A percentile compares a stretch with the other conserved stretches of the same genome.
phyloP scores from a whole-genome alignment of 2,329 filamentous ascomycete genomes.

The Parascedosporium putredinis region DNA sequence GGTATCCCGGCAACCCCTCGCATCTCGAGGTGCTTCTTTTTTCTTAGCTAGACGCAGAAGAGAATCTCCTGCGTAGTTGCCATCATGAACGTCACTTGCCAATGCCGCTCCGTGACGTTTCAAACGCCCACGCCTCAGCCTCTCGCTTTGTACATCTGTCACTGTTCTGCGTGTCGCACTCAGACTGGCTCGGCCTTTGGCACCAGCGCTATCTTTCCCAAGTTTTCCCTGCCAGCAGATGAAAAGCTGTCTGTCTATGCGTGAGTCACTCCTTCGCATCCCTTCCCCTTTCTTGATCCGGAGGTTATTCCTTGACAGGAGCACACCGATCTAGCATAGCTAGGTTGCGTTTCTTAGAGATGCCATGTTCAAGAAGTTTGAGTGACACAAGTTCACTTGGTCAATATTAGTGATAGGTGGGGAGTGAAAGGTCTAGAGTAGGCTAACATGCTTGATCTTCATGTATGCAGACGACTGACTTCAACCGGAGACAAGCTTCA shows the following conservation, averaged over 20 bases:
- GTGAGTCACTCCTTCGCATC: conserved; percentile 27
- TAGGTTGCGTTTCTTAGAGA: no score
- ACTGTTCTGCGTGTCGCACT: conserved; percentile 55
- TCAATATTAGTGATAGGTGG: no score
- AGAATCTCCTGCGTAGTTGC: neutral
- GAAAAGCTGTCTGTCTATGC: conserved; percentile 42
- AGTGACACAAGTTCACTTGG: no score
- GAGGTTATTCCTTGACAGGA: no score
- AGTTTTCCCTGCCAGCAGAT: conserved; percentile 44
- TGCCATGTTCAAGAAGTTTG: neutral
- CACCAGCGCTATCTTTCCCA: conserved; percentile 58
- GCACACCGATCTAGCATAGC: no score
- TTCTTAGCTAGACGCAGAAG: neutral
- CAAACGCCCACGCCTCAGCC: conserved; percentile 49
- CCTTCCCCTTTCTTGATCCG: neutral
- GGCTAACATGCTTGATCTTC: no score
- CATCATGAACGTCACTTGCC: conserved; percentile 49
- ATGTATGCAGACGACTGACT: conserved; percentile 38
- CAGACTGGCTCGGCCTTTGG: conserved; percentile 59
- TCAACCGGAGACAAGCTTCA: conserved; percentile 45
- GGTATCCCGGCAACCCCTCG: no score
- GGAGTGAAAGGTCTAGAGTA: no score
- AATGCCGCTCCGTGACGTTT: conserved; percentile 55
- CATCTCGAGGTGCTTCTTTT: neutral
- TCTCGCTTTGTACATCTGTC: conserved; percentile 59